Percentiles rank a stretch among this genome's conserved stretches.
phyloP scores from a whole-genome alignment of 495 filamentous ascomycete genomes.

The Pseudoneurospora amorphoporcata region DNA sequence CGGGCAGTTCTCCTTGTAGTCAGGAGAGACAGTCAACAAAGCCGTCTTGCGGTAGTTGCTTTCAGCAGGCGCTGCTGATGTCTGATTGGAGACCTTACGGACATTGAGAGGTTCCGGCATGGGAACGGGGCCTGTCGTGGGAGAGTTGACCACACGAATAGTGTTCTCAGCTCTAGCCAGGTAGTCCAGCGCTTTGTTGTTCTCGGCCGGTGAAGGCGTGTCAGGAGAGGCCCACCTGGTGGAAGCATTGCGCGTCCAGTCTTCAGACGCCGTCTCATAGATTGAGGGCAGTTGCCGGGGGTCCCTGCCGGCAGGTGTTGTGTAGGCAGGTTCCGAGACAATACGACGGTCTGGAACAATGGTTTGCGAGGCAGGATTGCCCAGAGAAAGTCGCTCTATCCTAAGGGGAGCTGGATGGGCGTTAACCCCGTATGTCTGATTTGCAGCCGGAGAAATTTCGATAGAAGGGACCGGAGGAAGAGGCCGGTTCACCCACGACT shows the following conservation, averaged over 20 bases:
- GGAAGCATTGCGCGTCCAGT: constrained; percentile 10
- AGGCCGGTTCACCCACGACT: constrained; percentile 31
- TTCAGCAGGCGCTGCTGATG: not conserved
- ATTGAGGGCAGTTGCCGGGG: constrained; percentile 40
- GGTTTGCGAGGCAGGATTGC: not conserved
- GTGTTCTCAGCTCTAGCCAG: constrained; percentile 31
- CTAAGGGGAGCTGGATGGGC: constrained; percentile 2
- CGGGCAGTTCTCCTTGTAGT: constrained; percentile 1
- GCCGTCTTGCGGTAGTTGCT: not conserved
- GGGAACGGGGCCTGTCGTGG: constrained; percentile 11
- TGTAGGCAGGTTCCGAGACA: constrained; percentile 47
- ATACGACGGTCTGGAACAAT: constrained; percentile 17
- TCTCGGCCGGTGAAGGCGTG: constrained; percentile 17
- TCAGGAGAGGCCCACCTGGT: constrained; percentile 25
- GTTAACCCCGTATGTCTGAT: constrained; percentile 12
- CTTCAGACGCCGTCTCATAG: constrained; percentile 33
- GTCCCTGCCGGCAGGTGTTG: constrained; percentile 23
- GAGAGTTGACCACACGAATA: constrained; percentile 40
- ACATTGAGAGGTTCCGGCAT: constrained; percentile 41
- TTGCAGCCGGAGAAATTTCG: constrained; percentile 6
- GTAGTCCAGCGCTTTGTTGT: constrained; percentile 24
- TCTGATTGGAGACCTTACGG: constrained; percentile 29
- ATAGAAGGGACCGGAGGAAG: constrained; percentile 41
- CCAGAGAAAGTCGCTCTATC: constrained; percentile 5
- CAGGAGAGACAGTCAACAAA: not conserved